phyloP scores from a whole-genome alignment of 192 early-diverging fungal species.

The Coemansia sp. region DNA sequence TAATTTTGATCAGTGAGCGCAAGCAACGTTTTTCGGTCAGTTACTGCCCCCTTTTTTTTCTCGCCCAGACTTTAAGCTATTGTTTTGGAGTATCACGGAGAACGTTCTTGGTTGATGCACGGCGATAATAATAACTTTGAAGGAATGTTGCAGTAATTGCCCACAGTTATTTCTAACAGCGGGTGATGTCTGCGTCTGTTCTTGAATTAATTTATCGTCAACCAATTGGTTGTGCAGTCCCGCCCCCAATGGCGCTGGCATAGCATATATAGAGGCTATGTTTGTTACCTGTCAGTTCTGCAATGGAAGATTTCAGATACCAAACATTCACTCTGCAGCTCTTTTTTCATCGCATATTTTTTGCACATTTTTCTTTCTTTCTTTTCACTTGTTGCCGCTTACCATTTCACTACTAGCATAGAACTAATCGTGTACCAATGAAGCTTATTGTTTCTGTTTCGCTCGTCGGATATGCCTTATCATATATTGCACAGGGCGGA shows the following conservation, averaged over 20 bases:
- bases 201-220: background rate
- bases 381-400: background rate
- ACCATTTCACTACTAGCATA: background rate
- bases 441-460: constrained; percentile 11
- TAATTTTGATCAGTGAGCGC: background rate
- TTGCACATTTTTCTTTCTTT: background rate
- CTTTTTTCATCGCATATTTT: background rate
- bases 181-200: background rate
- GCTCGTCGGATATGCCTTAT: constrained; percentile 4
- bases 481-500: constrained; percentile 16
- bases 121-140: background rate
- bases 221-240: background rate
- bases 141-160: background rate
- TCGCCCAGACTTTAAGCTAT: background rate
- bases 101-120: background rate
- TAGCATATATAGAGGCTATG: background rate
- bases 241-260: background rate
- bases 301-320: background rate
- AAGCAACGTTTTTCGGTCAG: background rate
- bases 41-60: background rate
- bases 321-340: background rate
- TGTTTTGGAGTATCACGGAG: background rate
- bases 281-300: background rate
- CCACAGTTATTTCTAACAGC: background rate
- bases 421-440: constrained; percentile 3